Conservation (phyloP, 495 filamentous ascomycete species). For the Letharia columbiana region DNA sequence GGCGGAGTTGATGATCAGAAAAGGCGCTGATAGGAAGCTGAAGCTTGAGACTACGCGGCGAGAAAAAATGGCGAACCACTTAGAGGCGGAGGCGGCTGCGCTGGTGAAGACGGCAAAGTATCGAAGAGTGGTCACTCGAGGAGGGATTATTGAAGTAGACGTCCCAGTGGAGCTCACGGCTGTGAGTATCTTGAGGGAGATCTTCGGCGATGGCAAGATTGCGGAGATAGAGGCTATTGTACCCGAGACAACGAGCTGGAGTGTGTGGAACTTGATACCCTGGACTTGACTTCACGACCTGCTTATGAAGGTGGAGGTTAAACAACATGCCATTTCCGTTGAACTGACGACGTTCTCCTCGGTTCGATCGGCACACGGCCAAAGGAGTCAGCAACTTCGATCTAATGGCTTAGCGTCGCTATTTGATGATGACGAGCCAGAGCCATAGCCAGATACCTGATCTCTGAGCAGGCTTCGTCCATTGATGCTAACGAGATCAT, state of each 20-base stretch:
- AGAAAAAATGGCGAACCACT: not conserved
- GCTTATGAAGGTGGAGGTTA: not conserved
- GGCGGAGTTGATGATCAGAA: slow-evolving; percentile 9
- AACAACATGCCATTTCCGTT: not conserved
- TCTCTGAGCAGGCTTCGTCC: too few species aligned
- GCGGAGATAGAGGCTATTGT: slow-evolving; percentile 6
- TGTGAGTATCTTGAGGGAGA: not conserved
- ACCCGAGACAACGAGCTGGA: not conserved
- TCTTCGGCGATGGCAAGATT: not conserved
- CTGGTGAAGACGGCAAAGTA: slow-evolving; percentile 4
- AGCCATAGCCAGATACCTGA: not conserved
- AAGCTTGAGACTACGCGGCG: slow-evolving; percentile 3
- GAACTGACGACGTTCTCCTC: not conserved
- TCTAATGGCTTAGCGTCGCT: not conserved
- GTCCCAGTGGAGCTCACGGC: slow-evolving; percentile 5
- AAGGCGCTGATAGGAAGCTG: slow-evolving; percentile 1
- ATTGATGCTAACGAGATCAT: too few species aligned
- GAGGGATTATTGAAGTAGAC: not conserved
- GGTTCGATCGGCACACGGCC: not conserved
- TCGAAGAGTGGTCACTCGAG: not conserved
- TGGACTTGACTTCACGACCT: not conserved
- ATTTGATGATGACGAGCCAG: not conserved
- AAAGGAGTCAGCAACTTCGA: not conserved
- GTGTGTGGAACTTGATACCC: slow-evolving; percentile 2
- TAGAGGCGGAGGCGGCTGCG: not conserved